Percentiles rank a stretch among this genome's conserved stretches.
Evolutionary conservation across 2,329 filamentous ascomycete species (phyloP).

Genomic region (Alternaria novae-zelandiae): DNA sequence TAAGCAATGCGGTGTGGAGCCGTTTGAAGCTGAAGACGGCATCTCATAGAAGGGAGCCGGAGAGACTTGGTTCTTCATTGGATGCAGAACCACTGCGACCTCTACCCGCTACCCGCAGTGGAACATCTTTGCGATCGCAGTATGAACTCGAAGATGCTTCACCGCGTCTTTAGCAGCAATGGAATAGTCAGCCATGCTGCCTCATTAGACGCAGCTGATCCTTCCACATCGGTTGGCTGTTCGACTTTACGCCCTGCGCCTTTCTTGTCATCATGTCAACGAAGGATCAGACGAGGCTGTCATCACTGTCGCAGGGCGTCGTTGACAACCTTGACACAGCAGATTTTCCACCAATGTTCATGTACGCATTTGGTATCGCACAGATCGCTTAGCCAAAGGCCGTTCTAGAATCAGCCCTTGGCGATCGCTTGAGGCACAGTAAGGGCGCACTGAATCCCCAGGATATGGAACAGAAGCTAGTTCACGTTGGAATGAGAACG

Average conservation of each 20-base stretch:
- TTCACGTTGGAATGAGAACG: no score
- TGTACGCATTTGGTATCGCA: rapidly evolving
- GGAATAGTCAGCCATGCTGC: neutral
- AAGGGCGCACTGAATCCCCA: neutral
- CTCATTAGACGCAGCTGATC: neutral
- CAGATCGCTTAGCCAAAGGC: neutral
- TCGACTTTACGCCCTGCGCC: neutral
- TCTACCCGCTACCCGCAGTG: neutral
- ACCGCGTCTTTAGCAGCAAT: neutral
- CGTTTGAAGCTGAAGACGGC: neutral
- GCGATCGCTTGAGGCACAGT: neutral
- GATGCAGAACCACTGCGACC: neutral
- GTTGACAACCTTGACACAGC: neutral
- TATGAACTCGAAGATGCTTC: neutral
- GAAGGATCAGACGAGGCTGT: neutral
- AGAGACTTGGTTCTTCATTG: neutral
- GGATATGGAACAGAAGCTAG: no score
- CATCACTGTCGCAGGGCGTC: neutral
- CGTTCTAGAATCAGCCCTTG: neutral
- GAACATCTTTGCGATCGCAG: neutral
- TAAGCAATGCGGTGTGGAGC: neutral
- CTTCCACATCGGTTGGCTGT: neutral
- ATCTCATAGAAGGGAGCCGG: neutral
- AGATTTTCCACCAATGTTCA: neutral
- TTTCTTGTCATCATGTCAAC: neutral